These are phyloP conservation scores for Coniella lustricola DNA, from an alignment of 2,329 filamentous ascomycete species.

Conservation along the genomic window DNA sequence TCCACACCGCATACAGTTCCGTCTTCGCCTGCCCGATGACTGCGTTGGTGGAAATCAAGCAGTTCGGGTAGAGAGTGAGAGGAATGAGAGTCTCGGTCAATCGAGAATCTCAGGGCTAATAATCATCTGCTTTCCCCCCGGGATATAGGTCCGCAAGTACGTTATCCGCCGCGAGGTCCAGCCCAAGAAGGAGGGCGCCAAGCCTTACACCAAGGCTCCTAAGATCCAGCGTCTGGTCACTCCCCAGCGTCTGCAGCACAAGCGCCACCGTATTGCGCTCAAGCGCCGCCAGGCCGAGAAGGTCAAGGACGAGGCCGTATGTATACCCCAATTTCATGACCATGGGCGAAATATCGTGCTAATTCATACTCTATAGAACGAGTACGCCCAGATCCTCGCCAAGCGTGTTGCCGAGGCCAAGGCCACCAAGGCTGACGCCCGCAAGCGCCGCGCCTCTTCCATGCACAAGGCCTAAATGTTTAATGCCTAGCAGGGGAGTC, in stretches of 20 bases:
- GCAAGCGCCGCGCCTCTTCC: slow-evolving; percentile 95
- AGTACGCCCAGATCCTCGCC: slow-evolving; percentile 93
- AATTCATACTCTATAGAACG: slow-evolving; percentile 58
- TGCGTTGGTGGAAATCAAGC: slow-evolving; percentile 35
- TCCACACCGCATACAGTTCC: slow-evolving; percentile 53
- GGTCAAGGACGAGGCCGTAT: slow-evolving; percentile 97
- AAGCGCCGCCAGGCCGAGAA: slow-evolving; percentile 97
- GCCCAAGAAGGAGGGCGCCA: slow-evolving; percentile 95
- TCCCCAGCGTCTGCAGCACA: slow-evolving; percentile 99
- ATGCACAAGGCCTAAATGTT: slow-evolving; percentile 69
- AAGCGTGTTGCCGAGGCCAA: slow-evolving; percentile 97
- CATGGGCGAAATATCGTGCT: slow-evolving; percentile 20
- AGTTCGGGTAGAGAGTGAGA: slow-evolving; percentile 56
- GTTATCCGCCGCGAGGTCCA: slow-evolving; percentile 98
- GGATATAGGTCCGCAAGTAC: slow-evolving; percentile 87
- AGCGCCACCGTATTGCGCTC: slow-evolving; percentile 94
- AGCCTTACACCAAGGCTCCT: slow-evolving; percentile 99
- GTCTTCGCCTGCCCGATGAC: slow-evolving; percentile 64
- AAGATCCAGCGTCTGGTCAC: slow-evolving; percentile 99
- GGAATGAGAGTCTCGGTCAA: slow-evolving; percentile 12
- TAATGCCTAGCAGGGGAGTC: slow-evolving; percentile 27
- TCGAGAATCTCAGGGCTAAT: slow-evolving; percentile 26
- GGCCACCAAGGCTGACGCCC: slow-evolving; percentile 83
- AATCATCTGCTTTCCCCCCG: slow-evolving; percentile 29
- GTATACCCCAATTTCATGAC: slow-evolving; percentile 29